Evolutionary conservation across 352 stramenopile genomes (phyloP).

Genomic region (Blastocystis sp.): DNA sequence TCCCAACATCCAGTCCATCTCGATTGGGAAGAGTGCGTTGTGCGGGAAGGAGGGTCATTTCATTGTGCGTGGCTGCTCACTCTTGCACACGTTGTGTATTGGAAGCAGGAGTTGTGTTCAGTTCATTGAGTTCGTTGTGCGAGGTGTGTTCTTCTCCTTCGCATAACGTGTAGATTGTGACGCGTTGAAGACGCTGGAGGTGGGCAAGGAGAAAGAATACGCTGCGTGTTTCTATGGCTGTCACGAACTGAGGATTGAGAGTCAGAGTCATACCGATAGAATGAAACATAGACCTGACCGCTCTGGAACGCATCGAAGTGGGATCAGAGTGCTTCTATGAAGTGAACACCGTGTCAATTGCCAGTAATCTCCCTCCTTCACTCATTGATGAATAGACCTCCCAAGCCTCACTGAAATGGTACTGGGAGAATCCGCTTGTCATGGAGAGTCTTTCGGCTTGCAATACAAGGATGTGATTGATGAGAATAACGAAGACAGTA

Average conservation of each 20-base stretch:
- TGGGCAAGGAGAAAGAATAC: background rate
- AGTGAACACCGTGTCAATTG: background rate
- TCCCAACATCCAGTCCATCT: background rate
- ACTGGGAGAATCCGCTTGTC: background rate
- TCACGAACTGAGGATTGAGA: background rate
- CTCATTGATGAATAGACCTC: background rate
- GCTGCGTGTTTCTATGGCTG: background rate
- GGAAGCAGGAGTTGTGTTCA: background rate
- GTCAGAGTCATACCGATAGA: background rate
- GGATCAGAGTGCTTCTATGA: background rate
- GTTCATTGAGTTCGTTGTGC: background rate
- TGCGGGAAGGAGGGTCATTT: background rate
- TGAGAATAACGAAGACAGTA: background rate
- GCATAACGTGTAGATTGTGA: background rate
- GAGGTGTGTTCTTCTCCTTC: background rate
- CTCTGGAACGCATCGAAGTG: background rate
- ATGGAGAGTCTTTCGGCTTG: background rate
- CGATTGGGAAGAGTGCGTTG: background rate
- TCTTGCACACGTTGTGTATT: background rate
- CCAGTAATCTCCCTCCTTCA: background rate
- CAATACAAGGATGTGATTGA: background rate
- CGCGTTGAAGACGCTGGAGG: background rate
- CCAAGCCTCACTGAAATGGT: background rate
- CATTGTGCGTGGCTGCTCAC: background rate
- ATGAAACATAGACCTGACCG: background rate